A percentile compares a stretch with the other conserved stretches of the same genome.
phyloP scores from a whole-genome alignment of 306 rosid genomes.

The Prunus mume region DNA sequence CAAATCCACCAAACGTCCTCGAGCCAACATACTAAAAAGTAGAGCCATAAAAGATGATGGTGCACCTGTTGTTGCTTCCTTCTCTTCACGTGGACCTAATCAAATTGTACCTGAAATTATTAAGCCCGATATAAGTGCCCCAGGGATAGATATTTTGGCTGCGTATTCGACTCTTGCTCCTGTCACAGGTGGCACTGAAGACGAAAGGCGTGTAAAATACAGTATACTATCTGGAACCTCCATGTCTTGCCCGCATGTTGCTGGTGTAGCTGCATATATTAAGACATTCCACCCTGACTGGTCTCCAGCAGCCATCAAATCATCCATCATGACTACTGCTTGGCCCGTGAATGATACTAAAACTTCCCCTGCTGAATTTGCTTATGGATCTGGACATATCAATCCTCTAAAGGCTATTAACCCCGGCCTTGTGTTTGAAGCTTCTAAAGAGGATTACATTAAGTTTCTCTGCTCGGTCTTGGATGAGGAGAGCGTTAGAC shows the following conservation, averaged over 20 bases:
- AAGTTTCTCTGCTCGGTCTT: not conserved
- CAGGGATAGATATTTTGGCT: conserved; percentile 39
- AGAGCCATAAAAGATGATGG: conserved; percentile 5
- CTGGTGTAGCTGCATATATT: conserved; percentile 29
- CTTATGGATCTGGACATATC: conserved; percentile 20
- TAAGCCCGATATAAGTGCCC: conserved; percentile 38
- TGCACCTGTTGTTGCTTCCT: conserved; percentile 34
- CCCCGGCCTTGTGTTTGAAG: conserved; percentile 8
- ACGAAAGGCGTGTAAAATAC: conserved; percentile 15
- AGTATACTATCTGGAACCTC: conserved; percentile 41
- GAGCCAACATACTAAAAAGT: conserved; percentile 25
- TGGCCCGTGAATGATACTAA: not conserved
- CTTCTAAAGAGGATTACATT: conserved; percentile 3
- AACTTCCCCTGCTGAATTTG: not conserved
- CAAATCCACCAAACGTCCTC: conserved; percentile 9
- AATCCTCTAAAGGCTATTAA: not conserved
- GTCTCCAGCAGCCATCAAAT: conserved; percentile 28
- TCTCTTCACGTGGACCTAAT: conserved; percentile 43
- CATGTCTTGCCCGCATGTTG: conserved; percentile 43
- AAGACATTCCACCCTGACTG: conserved; percentile 14
- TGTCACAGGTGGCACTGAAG: not conserved
- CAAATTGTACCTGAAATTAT: conserved; percentile 22
- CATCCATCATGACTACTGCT: conserved; percentile 15
- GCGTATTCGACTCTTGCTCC: conserved; percentile 20
- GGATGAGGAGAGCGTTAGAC: not conserved